These are phyloP conservation scores for Hanseniaspora vineae DNA, from an alignment of 805 yeast species.

Conservation along the genomic window DNA sequence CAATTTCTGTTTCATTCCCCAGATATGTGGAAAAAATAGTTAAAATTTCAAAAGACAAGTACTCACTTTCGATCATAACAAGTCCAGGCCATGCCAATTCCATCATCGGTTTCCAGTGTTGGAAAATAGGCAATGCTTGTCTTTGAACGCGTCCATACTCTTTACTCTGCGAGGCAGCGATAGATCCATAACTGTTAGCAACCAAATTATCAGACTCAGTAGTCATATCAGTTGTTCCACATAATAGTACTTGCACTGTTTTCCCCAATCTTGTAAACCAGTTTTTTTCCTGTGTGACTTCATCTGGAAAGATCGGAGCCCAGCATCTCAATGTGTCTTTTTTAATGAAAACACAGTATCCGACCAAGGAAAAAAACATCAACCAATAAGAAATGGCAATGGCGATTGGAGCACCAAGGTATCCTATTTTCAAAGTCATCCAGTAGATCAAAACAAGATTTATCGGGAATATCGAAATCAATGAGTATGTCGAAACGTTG, in stretches of 20 bases:
- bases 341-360: constrained; percentile 39
- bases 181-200: constrained; percentile 4
- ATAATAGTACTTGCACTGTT: neutral
- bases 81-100: constrained; percentile 40
- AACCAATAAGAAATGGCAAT: constrained; percentile 53
- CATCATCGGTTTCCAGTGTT: constrained; percentile 23
- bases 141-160: neutral
- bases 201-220: neutral
- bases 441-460: constrained; percentile 47
- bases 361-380: constrained; percentile 37
- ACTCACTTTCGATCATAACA: constrained; percentile 43
- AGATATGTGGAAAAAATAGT: constrained; percentile 40
- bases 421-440: constrained; percentile 54
- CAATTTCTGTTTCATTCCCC: constrained; percentile 41
- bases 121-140: constrained; percentile 6
- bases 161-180: neutral
- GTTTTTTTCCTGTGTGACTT: neutral
- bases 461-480: constrained; percentile 50
- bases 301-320: constrained; percentile 17
- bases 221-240: constrained; percentile 5
- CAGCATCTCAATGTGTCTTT: constrained; percentile 22
- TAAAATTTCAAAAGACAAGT: constrained; percentile 42
- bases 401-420: constrained; percentile 65
- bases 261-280: neutral
- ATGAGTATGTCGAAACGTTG: constrained; percentile 59